Evolutionary conservation across 139 green algal species (phyloP), one percentile per base, ranked within the genome.

Genomic region (Monoraphidium neglectum): DNA sequence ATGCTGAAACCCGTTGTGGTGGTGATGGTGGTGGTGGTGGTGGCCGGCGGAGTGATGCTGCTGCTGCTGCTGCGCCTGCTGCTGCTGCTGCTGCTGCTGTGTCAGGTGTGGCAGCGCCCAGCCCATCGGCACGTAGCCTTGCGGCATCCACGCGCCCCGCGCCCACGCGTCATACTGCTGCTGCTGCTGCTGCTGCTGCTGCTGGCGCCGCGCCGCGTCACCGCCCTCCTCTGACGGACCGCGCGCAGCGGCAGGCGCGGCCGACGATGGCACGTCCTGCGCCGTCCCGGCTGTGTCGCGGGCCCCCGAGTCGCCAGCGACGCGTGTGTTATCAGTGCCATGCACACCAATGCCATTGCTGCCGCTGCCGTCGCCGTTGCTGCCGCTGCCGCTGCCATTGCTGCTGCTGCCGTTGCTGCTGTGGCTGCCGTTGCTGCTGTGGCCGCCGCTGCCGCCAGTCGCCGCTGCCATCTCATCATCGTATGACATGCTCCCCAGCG

Each of bases 1-100:
- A n/a, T n/a, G n/a, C n/a, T n/a, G n/a, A n/a, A n/a, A n/a, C n/a
- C n/a, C n/a, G n/a, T n/a, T n/a, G n/a, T n/a, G n/a, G n/a, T n/a
- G n/a, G n/a, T n/a, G n/a, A n/a, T n/a, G n/a, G n/a, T n/a, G n/a
- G n/a, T n/a, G n/a, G n/a, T n/a, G n/a, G n/a, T n/a, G n/a, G n/a
- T n/a, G n/a, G n/a, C n/a, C n/a, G n/a, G n/a, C n/a, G n/a, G n/a
- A n/a, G n/a, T n/a, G n/a, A n/a, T n/a, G n/a, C n/a, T 2, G 62
- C 62, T 46, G 62, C 40, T 18, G n/a, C 62, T 49, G n/a, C 28
- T 33, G 59, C 46, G 8, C 28, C n/a, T 74, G 67, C 26, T 74
- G 67, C 67, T 21, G 43, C 47, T 62, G 53, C 15, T 36, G 67
- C 67, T n/a, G n/a, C n/a, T n/a, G n/a, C n/a, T n/a, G n/a, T n/a